Conservation (phyloP, 306 rosid genomes). For the Glycine tomentella region DNA sequence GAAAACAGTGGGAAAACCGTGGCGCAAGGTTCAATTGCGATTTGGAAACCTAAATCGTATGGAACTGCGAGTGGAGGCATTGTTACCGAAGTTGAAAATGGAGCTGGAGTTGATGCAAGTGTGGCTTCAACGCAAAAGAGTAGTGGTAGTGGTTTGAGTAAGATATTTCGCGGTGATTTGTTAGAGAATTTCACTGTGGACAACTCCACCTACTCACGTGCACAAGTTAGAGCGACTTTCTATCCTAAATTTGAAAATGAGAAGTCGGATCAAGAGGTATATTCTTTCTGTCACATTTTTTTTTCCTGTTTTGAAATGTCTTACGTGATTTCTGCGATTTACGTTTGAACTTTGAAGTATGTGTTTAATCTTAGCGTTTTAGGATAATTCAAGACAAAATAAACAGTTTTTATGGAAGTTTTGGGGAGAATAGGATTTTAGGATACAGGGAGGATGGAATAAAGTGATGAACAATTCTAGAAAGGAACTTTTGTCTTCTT, state of each 20-base stretch:
- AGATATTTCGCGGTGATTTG: constrained; percentile 56
- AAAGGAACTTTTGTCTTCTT: neutral
- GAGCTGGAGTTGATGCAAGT: constrained; percentile 37
- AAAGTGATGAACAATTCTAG: constrained; percentile 8
- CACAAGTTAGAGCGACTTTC: constrained; percentile 83
- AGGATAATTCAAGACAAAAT: constrained; percentile 1
- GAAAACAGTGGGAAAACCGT: constrained; percentile 48
- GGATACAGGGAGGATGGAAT: constrained; percentile 28
- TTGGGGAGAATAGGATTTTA: constrained; percentile 18
- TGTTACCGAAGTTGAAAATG: constrained; percentile 56
- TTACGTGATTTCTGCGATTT: neutral
- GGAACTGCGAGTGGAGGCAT: constrained; percentile 64
- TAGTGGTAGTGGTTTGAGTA: constrained; percentile 50
- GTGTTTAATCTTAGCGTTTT: constrained; percentile 20
- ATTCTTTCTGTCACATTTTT: neutral
- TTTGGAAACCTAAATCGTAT: constrained; percentile 67
- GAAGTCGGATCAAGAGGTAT: constrained; percentile 65
- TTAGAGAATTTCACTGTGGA: constrained; percentile 79
- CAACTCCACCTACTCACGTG: constrained; percentile 67
- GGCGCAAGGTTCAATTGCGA: constrained; percentile 51
- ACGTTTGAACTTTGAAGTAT: constrained; percentile 2
- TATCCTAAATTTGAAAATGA: constrained; percentile 99
- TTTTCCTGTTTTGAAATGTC: constrained; percentile 29
- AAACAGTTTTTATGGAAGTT: constrained; percentile 24
- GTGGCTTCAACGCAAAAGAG: constrained; percentile 47